Percentiles rank a stretch among this genome's conserved stretches.
Evolutionary conservation across 176 grass and related monocot genomes (phyloP).

Genomic region (Themeda triandra): DNA sequence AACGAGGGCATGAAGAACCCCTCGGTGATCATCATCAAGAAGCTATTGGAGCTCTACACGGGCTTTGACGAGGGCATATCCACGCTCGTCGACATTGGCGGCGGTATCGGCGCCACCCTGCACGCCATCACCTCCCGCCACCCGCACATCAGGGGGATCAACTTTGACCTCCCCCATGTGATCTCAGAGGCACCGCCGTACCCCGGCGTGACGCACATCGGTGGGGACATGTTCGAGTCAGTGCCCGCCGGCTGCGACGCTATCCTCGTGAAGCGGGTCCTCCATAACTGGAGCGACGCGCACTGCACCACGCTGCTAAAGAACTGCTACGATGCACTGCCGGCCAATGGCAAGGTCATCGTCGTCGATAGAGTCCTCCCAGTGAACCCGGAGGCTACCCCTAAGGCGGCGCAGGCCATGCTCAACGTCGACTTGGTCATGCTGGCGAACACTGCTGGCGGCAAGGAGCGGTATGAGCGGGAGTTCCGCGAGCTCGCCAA

Average conservation of each 20-base stretch:
- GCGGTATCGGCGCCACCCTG: no score
- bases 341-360: constrained; percentile 71
- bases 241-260: constrained; percentile 75
- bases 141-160: constrained; percentile 54
- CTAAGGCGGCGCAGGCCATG: constrained; percentile 60
- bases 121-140: no score
- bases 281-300: constrained; percentile 93
- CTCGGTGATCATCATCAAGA: no score
- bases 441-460: constrained; percentile 91
- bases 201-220: constrained; percentile 68
- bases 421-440: constrained; percentile 88
- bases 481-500: constrained; percentile 71
- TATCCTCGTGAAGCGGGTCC: constrained; percentile 97
- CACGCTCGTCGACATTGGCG: no score
- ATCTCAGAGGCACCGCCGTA: constrained; percentile 89
- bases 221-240: constrained; percentile 77
- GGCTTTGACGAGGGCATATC: no score
- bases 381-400: constrained; percentile 48
- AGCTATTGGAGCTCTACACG: no score
- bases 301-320: constrained; percentile 71
- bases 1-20: constrained; percentile 98
- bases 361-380: constrained; percentile 75
- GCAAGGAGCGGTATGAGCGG: constrained; percentile 74
- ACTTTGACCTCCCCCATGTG: constrained; percentile 97
- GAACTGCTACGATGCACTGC: constrained; percentile 91